Conservation (phyloP, 2,329 filamentous ascomycete species). For the Pseudophaeomoniella oleicola region DNA sequence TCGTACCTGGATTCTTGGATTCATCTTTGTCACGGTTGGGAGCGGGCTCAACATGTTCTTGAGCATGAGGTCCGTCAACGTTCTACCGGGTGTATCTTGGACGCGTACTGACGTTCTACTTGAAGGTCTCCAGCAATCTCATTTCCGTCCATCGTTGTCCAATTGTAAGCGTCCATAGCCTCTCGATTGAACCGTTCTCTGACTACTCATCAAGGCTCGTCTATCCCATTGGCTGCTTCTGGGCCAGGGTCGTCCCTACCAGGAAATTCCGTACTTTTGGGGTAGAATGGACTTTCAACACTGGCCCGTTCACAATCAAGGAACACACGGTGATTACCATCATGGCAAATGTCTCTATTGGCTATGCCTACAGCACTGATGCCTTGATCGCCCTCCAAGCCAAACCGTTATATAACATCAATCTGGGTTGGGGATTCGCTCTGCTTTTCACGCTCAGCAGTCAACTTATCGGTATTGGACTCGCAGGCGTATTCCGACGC, state of each 20-base stretch:
- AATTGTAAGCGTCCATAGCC: too few species aligned
- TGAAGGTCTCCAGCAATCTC: constrained; percentile 40
- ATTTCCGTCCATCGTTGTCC: constrained; percentile 42
- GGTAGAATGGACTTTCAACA: constrained; percentile 18
- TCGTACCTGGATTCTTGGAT: constrained; percentile 44
- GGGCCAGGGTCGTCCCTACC: constrained; percentile 18
- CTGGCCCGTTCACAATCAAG: constrained; percentile 25
- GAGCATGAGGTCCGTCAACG: constrained; percentile 26
- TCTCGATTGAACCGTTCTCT: too few species aligned
- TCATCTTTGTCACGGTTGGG: constrained; percentile 42
- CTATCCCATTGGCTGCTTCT: constrained; percentile 29
- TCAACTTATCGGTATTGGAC: constrained; percentile 45
- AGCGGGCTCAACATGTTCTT: constrained; percentile 46
- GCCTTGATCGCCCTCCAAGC: constrained; percentile 13
- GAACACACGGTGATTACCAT: constrained; percentile 23
- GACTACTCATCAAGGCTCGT: too few species aligned
- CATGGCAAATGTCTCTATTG: constrained; percentile 24
- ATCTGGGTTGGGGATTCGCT: constrained; percentile 14
- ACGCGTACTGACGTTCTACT: too few species aligned
- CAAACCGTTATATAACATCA: constrained; percentile 12
- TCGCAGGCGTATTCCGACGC: constrained; percentile 48
- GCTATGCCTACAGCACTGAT: constrained; percentile 15
- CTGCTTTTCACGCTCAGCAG: constrained; percentile 15
- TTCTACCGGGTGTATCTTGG: too few species aligned
- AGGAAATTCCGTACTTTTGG: constrained; percentile 18